Evolutionary conservation across 768 basidiomycete species (phyloP), one percentile per base, ranked within the genome.

Genomic region (Erythrobasidium yunnanense): DNA sequence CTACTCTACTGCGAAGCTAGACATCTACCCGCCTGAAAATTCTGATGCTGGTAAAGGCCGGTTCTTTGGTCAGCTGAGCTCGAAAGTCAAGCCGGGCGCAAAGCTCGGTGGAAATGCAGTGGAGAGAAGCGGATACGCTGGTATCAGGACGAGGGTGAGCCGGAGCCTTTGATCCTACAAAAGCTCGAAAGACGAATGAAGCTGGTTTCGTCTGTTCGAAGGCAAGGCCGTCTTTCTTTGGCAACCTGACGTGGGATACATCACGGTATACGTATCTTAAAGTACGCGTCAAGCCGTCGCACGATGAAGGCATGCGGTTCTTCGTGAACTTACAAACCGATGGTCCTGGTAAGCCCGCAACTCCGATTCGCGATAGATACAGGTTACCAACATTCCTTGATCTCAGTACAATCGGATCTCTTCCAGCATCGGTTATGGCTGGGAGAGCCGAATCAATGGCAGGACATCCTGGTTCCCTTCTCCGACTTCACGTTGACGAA

Each of bases 381-480:
- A 45, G 18, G 17, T 13, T 55, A 11, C 38, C n/a, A n/a, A 42
- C 38, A 22, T 7, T 23, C 2, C 46, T 18, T 20, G 0, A 23
- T 49, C 20, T 81, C 83, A 47, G 80, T 87, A 53, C 81, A 84
- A 54, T 86, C 84, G 35, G 90, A 93, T 74, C 78, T 97, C n/a
- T 97, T 88, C 85, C 93, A 95, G 74, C 91, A 96, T 71, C 82
- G 88, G 33, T 79, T 97, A n/a, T 88, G 83, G 76, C 87, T 91
- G 74, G 79, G 81, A 54, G 79, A 27, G 0, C 66, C 71, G 81
- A 83, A 56, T 25, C 77, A 79, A 2, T 92, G 90, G 90, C 86
- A 90, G 74, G 85, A 89, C 71, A 75, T 92, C 17, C 85, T 85
- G 72, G 88, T 88, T 57, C 90, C 92, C 0, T 85, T 96, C n/a